Evolutionary conservation across 495 filamentous ascomycete species (phyloP), one percentile per base, ranked within the genome.

Genomic region (Neurospora sp.): DNA sequence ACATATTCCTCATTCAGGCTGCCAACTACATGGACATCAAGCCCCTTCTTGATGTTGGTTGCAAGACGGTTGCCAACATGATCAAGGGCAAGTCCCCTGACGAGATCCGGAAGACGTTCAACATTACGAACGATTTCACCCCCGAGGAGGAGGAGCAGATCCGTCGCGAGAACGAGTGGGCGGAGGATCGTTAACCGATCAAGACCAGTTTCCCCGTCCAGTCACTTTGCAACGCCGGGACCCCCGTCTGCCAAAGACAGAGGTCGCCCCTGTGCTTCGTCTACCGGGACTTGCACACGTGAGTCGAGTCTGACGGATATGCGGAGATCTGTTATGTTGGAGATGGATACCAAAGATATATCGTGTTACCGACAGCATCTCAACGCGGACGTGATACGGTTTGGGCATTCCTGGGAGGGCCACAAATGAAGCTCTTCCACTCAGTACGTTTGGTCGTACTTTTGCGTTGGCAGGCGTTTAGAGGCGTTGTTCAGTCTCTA

Each of bases 151-250:
- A 93, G 82, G 91, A 93, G 78, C 91, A 93, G 82, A 93, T 93
- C 77, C 89, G 91, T 44, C 89, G 91, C 37, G 91, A 93, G 86
- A 93, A 93, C 80, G 91, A 93, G 83, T 93, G 91, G 91, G 91
- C 91, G 65, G 91, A 94, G 86, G 91, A 94, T 74, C 85, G 86
- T 73, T 88, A 83, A 86, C 86, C 37, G 87, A 97, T 77, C 88
- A 92, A 75, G 85, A 90, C 2, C 89, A 96, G 69, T 99, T 98
- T 76, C 91, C 91, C 9, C 88, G 93, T 53, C 96, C 96, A 3
- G 91, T 99, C 20, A 87, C 93, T 20, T 82, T 98, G 68, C 94
- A 97, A 79, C 90, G 96, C 47, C 91, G 95, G 9, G 94, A 97
- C 79, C 94, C 94, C 18, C 87, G 91, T 68, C 86, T 91, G 70